These are phyloP conservation scores for Musa acuminata DNA, from an alignment of 176 grass and related monocot species.

Conservation along the genomic window DNA sequence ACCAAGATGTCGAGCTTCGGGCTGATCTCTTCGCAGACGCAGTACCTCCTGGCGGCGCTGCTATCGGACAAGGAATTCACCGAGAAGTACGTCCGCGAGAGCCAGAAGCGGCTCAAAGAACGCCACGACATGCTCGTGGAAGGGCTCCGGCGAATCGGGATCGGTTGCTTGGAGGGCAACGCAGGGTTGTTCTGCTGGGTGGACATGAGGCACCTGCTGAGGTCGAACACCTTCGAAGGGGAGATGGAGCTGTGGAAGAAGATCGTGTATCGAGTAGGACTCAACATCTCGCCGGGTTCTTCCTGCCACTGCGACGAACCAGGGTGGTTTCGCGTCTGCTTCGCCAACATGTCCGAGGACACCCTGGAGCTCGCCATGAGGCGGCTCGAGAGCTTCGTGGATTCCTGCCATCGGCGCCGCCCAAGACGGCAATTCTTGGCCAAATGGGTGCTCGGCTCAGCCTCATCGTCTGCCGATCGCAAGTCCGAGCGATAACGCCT, in stretches of 20 bases:
- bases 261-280: slow-evolving; percentile 55
- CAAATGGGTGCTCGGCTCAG: slow-evolving; percentile 20
- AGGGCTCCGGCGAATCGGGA: slow-evolving; percentile 32
- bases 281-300: slow-evolving; percentile 79
- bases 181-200: slow-evolving; percentile 95
- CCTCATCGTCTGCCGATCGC: not conserved
- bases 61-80: slow-evolving; percentile 57
- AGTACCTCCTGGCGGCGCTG: slow-evolving; percentile 49
- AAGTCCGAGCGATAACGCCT: not conserved
- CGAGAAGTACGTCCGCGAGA: slow-evolving; percentile 33
- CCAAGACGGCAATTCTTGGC: not conserved
- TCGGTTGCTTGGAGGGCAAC: slow-evolving; percentile 48
- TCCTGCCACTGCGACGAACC: slow-evolving; percentile 85
- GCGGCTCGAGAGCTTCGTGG: slow-evolving; percentile 44
- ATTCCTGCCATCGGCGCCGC: not conserved
- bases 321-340: slow-evolving; percentile 91
- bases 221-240: slow-evolving; percentile 29
- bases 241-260: slow-evolving; percentile 86
- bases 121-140: slow-evolving; percentile 41
- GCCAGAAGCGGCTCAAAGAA: slow-evolving; percentile 44
- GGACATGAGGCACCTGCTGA: slow-evolving; percentile 49
- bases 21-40: slow-evolving; percentile 84
- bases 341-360: slow-evolving; percentile 74
- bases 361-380: slow-evolving; percentile 60
- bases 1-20: slow-evolving; percentile 98